Evolutionary conservation across 371 early-diverging fungal species (phyloP), one percentile per base, ranked within the genome.

Genomic region (Mortierella sp.): DNA sequence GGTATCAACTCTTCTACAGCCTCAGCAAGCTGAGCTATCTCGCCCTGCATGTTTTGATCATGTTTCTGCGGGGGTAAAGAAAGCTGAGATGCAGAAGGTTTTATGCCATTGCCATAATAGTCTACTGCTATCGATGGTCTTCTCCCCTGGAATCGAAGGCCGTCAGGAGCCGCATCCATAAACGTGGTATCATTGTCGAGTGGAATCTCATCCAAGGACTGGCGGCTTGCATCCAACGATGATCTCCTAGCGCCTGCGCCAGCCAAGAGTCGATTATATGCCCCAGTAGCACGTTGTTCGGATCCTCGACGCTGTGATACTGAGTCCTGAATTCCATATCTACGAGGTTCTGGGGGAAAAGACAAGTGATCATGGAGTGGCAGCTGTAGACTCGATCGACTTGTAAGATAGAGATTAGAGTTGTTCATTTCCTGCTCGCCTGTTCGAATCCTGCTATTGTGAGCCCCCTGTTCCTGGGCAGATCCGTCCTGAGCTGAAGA

Each of bases 301-400:
- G 29, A 59, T 45, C 32, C 65, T 40, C 2, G 45, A 10, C 56
- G 51, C 56, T 42, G 61, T 26, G 66, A 60, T 13, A 37, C 40
- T 17, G 72, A 67, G 17, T 71, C 72, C 31, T 66, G 71, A 15
- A 66, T 19, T 6, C 77, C 77, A 40, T 76, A 76, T 15, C 77
- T 63, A n/a, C 68, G 71, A 23, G 58, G 64, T 31, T 76, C 77
- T 15, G n/a, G 63, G 0, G 71, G 77, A 56, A 71, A 76, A 1
- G 77, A 68, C 22, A 71, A 70, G 29, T 71, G 77, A 32, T 76
- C 77, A 32, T 76, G 56, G 28, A 64, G 22, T 2, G 77, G 77
- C 28, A 71, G 42, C 28, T 71, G 72, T 0, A 71, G 59, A 49
- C 68, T 76, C 5, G 77, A 76, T 23, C 72, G 72, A 42, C 71